Conservation (phyloP, 2,329 filamentous ascomycete genomes). For the Sclerotinia nivalis region DNA sequence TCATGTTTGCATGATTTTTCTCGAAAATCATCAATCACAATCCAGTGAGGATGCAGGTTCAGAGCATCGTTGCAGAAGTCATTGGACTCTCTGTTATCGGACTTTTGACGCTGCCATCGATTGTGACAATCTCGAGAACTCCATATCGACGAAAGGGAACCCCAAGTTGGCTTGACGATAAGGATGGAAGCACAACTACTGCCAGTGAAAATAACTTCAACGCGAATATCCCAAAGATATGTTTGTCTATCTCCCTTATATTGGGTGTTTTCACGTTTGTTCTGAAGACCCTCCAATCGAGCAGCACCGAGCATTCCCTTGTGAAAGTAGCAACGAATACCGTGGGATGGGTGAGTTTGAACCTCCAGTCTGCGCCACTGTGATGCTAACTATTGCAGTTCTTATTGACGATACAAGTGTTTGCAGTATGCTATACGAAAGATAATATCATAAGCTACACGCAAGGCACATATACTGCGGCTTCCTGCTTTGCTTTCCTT, state of each 20-base stretch:
- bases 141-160: slow-evolving; percentile 8
- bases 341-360: slow-evolving; percentile 18
- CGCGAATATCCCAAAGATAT: slow-evolving; percentile 48
- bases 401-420: slow-evolving; percentile 22
- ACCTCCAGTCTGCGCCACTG: neutral
- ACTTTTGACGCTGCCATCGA: slow-evolving; percentile 16
- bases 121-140: slow-evolving; percentile 15
- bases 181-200: slow-evolving; percentile 65
- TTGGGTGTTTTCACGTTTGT: slow-evolving; percentile 49
- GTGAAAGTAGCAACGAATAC: neutral
- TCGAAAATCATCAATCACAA: neutral
- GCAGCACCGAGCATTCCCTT: slow-evolving; percentile 3
- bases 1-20: neutral
- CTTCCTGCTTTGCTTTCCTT: slow-evolving; percentile 18
- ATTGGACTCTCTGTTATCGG: slow-evolving; percentile 20
- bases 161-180: slow-evolving; percentile 57
- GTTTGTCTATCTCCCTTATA: slow-evolving; percentile 3
- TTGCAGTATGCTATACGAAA: slow-evolving; percentile 24
- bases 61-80: slow-evolving; percentile 19
- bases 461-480: slow-evolving; percentile 17
- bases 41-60: slow-evolving; percentile 5
- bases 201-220: slow-evolving; percentile 63
- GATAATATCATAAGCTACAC: slow-evolving; percentile 22
- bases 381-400: slow-evolving; percentile 14
- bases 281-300: slow-evolving; percentile 52